Conservation (phyloP, 257 asterid species). For the Solanum etuberosum region DNA sequence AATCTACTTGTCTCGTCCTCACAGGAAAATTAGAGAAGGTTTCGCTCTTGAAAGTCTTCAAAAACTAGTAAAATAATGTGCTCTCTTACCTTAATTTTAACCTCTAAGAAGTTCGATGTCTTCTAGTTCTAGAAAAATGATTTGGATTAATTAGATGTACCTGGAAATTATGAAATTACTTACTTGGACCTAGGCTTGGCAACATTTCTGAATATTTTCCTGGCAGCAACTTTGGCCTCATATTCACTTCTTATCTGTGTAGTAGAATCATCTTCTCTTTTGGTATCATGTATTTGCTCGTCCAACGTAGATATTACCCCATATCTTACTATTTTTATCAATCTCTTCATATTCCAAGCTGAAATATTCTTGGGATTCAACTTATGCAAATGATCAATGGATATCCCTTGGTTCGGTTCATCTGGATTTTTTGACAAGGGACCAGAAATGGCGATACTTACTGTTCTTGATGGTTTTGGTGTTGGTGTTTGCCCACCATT, state of each 20-base stretch:
- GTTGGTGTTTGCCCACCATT: conserved; percentile 38
- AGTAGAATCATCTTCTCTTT: conserved; percentile 47
- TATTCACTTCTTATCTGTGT: conserved; percentile 70
- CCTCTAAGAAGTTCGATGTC: not conserved
- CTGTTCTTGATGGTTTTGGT: conserved; percentile 32
- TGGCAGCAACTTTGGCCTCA: conserved; percentile 79
- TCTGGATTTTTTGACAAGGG: conserved; percentile 26
- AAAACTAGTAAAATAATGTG: not conserved
- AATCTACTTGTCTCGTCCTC: not conserved
- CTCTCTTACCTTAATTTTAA: not conserved
- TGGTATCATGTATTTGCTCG: conserved; percentile 44
- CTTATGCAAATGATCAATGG: conserved; percentile 59
- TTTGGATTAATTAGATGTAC: not conserved
- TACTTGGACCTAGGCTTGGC: conserved; percentile 81
- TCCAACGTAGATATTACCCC: conserved; percentile 74
- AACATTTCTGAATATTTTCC: conserved; percentile 77
- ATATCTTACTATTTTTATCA: conserved; percentile 56
- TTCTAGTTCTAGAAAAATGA: not conserved
- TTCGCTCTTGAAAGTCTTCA: not conserved
- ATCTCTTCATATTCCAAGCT: conserved; percentile 95
- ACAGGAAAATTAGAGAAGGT: not conserved
- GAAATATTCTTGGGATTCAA: conserved; percentile 68
- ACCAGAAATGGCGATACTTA: conserved; percentile 39
- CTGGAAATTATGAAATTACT: not conserved
- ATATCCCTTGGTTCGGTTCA: conserved; percentile 33